phyloP scores from a whole-genome alignment of 1,139 yeast genomes.

The Hansenula lynferdii region DNA sequence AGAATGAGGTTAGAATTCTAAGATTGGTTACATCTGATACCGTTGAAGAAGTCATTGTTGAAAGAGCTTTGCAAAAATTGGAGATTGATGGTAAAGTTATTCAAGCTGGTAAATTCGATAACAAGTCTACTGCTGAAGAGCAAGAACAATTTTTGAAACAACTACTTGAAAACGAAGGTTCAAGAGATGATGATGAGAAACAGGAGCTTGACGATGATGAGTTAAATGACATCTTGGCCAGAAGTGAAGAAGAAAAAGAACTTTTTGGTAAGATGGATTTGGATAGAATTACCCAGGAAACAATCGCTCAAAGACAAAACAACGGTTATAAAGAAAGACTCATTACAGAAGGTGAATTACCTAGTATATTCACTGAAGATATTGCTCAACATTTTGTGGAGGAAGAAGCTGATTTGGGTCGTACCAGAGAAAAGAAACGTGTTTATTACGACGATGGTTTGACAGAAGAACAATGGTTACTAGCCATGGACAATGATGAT shows the following conservation, averaged over 20 bases:
- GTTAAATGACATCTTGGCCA: slow-evolving; percentile 80
- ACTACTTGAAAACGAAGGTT: slow-evolving; percentile 71
- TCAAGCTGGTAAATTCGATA: slow-evolving; percentile 98
- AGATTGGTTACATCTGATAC: slow-evolving; percentile 92
- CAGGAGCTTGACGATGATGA: slow-evolving; percentile 76
- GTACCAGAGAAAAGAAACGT: slow-evolving; percentile 78
- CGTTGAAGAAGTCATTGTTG: slow-evolving; percentile 91
- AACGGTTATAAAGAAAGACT: slow-evolving; percentile 45
- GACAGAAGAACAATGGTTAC: slow-evolving; percentile 92
- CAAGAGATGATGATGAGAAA: slow-evolving; percentile 56
- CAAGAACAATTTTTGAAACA: slow-evolving; percentile 90
- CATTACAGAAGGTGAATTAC: slow-evolving; percentile 68
- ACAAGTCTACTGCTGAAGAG: slow-evolving; percentile 93
- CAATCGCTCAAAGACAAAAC: slow-evolving; percentile 31
- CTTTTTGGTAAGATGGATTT: slow-evolving; percentile 67
- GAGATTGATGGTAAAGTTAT: slow-evolving; percentile 98
- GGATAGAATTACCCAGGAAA: slow-evolving; percentile 50
- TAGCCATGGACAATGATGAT: slow-evolving; percentile 67
- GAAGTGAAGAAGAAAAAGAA: slow-evolving; percentile 68
- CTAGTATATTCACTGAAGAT: slow-evolving; percentile 74
- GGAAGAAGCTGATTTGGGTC: slow-evolving; percentile 41
- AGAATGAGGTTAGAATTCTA: slow-evolving; percentile 91
- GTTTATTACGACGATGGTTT: slow-evolving; percentile 88
- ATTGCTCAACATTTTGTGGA: slow-evolving; percentile 50
- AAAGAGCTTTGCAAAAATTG: slow-evolving; percentile 89